These are phyloP conservation scores for Aphanomyces invadans DNA, from an alignment of 352 stramenopile genomes.

Conservation along the genomic window DNA sequence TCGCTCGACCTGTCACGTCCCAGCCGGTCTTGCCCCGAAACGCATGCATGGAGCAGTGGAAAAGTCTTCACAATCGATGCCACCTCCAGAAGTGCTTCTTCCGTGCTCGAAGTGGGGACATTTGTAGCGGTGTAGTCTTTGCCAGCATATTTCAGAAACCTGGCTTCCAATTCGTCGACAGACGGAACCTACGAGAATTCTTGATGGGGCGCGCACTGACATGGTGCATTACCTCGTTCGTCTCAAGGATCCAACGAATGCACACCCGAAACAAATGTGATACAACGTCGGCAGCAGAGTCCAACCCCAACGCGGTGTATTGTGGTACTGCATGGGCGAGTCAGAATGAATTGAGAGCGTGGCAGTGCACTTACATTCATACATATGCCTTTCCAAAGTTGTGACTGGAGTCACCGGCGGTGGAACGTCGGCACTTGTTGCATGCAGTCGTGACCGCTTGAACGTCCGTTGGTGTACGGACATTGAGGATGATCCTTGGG, in stretches of 20 bases:
- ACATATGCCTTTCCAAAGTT: neutral
- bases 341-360: neutral
- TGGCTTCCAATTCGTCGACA: neutral
- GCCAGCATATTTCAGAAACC: neutral
- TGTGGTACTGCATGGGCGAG: neutral
- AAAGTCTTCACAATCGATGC: neutral
- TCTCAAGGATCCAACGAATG: constrained; percentile 2
- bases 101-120: neutral
- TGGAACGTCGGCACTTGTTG: neutral
- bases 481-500: neutral
- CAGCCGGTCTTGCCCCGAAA: too few relatives aligned
- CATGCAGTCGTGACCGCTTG: constrained; percentile 3
- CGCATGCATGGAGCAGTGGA: neutral
- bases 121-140: neutral
- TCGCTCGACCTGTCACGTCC: too few relatives aligned
- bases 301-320: neutral
- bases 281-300: neutral
- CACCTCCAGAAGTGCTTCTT: neutral
- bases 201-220: too few relatives aligned
- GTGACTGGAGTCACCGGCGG: neutral
- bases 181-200: too few relatives aligned
- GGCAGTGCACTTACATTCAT: neutral
- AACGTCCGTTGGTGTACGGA: neutral
- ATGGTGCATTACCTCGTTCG: constrained; percentile 8
- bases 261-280: constrained; percentile 21